Evolutionary conservation across 148 eudicot genomes (phyloP), one percentile per base, ranked within the genome.

Genomic region (Rheum nobile): DNA sequence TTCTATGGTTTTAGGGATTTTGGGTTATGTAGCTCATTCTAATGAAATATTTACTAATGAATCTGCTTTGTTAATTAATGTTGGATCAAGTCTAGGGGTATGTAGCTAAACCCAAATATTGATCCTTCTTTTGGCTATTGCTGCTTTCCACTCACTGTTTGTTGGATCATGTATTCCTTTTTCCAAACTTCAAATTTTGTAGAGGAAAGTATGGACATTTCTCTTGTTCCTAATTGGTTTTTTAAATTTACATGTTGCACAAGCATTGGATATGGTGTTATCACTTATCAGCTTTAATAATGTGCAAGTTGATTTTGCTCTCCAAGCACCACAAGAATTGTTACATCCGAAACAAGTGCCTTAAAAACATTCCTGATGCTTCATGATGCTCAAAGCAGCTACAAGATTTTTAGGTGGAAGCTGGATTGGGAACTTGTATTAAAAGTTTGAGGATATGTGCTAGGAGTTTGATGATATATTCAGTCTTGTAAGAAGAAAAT

Each of bases 381-480:
- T 50, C 59, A 52, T 22, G 67, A 37, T 54, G 43, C 32, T 19
- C 11, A 73, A 50, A 52, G 29, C 5, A 38, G 85, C 80, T 82
- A 47, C 73, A 35, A 83, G 63, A 77, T 43, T 32, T 31, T 80
- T 72, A 35, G 73, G 72, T 50, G 43, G 47, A 68, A 73, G 50
- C 55, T 86, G 85, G 86, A 82, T 78, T 22, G 83, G 86, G 68
- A 82, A 77, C 79, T 74, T 86, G 24, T 84, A 68, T 76, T 83
- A 86, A 22, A 82, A 75, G 67, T 83, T 86, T 77, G 85, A 86
- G 82, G 74, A 83, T 55, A 74, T 86, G 48, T 82, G 86, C 79
- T 85, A 83, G 8, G 89, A 86, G 74, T 85, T 86, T 82, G 89
- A 86, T 76, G 85, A 76, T 52, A 74, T 86, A 76, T 81, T 82